Evolutionary conservation across 2,329 filamentous ascomycete species (phyloP).

Genomic region (Ophioceras dolichostomum): DNA sequence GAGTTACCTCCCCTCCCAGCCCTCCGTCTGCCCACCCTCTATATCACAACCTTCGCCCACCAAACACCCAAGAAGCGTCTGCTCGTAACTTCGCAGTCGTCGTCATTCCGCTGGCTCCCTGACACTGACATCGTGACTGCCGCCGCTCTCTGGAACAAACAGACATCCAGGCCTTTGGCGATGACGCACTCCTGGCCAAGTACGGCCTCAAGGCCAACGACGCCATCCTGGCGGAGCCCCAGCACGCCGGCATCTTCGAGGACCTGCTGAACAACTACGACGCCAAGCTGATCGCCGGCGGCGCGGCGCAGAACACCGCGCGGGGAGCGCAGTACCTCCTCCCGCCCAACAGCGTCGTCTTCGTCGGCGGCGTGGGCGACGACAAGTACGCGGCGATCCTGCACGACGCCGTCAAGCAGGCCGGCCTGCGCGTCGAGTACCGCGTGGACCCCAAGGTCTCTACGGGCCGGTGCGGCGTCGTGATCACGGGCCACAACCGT

Average conservation of each 20-base stretch:
- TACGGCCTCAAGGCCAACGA: conserved; percentile 93
- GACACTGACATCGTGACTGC: too few species aligned
- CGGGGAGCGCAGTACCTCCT: conserved; percentile 95
- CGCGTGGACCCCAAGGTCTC: conserved; percentile 72
- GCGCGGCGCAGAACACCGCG: conserved; percentile 94
- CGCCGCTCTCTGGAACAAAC: too few species aligned
- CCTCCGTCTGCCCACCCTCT: not conserved
- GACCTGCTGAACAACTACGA: conserved; percentile 87
- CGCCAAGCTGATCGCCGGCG: conserved; percentile 89
- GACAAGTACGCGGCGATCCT: conserved; percentile 93
- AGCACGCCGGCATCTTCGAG: conserved; percentile 84
- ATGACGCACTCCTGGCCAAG: conserved; percentile 77
- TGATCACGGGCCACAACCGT: conserved; percentile 95
- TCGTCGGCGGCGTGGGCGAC: conserved; percentile 84
- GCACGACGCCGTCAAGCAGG: conserved; percentile 71
- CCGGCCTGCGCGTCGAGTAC: conserved; percentile 89
- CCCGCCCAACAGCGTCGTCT: conserved; percentile 77
- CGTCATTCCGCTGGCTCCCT: too few species aligned
- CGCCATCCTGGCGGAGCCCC: conserved; percentile 87
- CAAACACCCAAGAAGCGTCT: not conserved
- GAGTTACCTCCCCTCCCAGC: too few species aligned
- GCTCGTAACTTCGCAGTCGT: too few species aligned
- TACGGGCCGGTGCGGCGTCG: conserved; percentile 88
- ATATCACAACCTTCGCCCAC: not conserved
- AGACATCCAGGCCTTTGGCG: conserved; percentile 86